Evolutionary conservation across 805 yeast species (phyloP).

Genomic region (Saccharomycopsis capsularis): DNA sequence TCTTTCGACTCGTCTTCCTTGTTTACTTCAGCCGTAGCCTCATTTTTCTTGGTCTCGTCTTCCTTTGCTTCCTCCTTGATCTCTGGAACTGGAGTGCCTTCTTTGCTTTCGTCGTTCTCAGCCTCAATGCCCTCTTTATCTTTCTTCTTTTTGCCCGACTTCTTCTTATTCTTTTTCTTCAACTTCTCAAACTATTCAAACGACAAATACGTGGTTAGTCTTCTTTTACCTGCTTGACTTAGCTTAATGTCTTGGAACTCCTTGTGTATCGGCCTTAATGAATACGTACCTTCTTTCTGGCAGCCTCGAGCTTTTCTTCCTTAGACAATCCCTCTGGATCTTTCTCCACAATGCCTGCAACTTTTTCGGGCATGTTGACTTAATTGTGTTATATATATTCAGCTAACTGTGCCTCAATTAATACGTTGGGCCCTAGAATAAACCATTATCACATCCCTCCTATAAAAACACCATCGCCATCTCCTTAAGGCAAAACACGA

Average conservation of each 20-base stretch:
- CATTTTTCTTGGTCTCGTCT: slow-evolving; percentile 46
- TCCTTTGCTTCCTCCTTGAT: slow-evolving; percentile 17
- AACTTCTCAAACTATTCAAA: slow-evolving; percentile 48
- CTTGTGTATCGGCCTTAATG: not conserved
- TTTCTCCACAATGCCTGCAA: no score
- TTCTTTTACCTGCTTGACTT: no score
- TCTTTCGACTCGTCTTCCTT: slow-evolving; percentile 32
- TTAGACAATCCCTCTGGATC: slow-evolving; percentile 33
- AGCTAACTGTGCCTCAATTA: no score
- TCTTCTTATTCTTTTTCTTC: slow-evolving; percentile 51
- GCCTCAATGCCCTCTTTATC: slow-evolving; percentile 21
- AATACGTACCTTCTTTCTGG: slow-evolving; percentile 48
- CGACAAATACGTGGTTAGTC: no score
- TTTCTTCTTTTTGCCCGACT: slow-evolving; percentile 36
- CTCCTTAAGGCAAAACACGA: no score
- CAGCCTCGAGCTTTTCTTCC: slow-evolving; percentile 64
- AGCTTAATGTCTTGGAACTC: no score
- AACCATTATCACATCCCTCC: no score
- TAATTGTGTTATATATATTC: no score
- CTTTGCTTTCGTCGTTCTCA: slow-evolving; percentile 22
- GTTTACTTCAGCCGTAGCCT: slow-evolving; percentile 37
- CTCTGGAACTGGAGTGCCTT: slow-evolving; percentile 10
- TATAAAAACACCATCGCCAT: no score
- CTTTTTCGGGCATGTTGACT: no score
- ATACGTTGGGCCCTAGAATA: no score